Percentiles rank a stretch among this genome's conserved stretches.
These are phyloP conservation scores for Rhododendron molle DNA, from an alignment of 148 eudicot species.

Conservation along the genomic window DNA sequence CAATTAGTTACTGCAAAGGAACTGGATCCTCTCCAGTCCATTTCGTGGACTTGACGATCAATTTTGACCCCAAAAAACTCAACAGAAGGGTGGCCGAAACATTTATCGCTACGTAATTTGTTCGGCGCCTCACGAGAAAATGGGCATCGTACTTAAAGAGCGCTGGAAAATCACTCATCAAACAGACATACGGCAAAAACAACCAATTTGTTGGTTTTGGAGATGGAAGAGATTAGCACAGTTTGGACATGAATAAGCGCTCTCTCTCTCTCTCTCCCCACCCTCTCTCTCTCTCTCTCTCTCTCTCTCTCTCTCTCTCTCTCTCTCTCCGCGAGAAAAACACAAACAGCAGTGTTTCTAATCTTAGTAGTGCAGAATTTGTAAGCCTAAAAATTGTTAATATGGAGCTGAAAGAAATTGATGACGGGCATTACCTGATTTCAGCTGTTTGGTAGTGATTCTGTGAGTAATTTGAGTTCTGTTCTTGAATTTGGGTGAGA, in stretches of 20 bases:
- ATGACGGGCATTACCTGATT: not conserved
- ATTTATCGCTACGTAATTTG: not conserved
- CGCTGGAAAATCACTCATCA: not conserved
- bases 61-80: not conserved
- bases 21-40: no score
- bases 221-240: not conserved
- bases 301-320: not conserved
- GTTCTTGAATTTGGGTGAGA: not conserved
- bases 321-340: no score
- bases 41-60: no score
- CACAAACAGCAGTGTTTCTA: not conserved
- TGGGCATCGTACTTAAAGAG: not conserved
- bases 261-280: not conserved
- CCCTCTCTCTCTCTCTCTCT: no score
- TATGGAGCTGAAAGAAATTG: not conserved
- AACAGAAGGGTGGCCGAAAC: not conserved
- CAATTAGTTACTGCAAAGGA: not conserved
- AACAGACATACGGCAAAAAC: not conserved
- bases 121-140: not conserved
- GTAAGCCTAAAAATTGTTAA: not conserved
- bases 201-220: not conserved
- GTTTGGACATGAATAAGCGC: not conserved
- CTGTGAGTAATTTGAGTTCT: not conserved
- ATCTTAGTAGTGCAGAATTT: not conserved
- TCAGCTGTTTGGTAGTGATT: not conserved